A percentile compares a stretch with the other conserved stretches of the same genome.
Conservation (phyloP, 2,329 filamentous ascomycete species). For the Chaetomiaceae sp. region DNA sequence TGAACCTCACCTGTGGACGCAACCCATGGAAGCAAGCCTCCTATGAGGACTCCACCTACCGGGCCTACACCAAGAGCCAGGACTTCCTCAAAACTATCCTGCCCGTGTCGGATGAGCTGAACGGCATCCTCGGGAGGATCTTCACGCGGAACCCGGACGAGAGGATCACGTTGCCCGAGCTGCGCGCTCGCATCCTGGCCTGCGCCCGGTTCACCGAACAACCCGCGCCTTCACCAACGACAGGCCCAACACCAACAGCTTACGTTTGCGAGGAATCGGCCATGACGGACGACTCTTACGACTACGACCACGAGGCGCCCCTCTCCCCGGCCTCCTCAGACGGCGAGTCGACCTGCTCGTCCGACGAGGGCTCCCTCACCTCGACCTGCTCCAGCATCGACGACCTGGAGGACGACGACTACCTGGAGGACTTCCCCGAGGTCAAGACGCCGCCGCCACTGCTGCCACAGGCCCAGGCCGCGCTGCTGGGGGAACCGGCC, state of each 20-base stretch:
- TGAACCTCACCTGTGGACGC: slow-evolving; percentile 94
- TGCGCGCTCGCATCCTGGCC: slow-evolving; percentile 67
- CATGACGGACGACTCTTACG: slow-evolving; percentile 34
- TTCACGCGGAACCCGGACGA: slow-evolving; percentile 81
- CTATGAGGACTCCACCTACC: slow-evolving; percentile 88
- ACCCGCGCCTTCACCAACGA: slow-evolving; percentile 23
- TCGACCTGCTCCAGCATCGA: slow-evolving; percentile 50
- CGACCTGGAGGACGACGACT: slow-evolving; percentile 43
- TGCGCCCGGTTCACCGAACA: slow-evolving; percentile 66
- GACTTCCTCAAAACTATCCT: slow-evolving; percentile 90
- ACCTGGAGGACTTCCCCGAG: slow-evolving; percentile 37
- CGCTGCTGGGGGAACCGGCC: slow-evolving; percentile 23
- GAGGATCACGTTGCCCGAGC: slow-evolving; percentile 73
- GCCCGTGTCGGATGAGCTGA: slow-evolving; percentile 81
- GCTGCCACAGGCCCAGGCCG: slow-evolving; percentile 26
- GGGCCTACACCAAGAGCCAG: slow-evolving; percentile 76
- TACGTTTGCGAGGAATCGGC: slow-evolving; percentile 44
- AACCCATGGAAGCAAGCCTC: slow-evolving; percentile 99
- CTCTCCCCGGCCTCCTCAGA: slow-evolving; percentile 45
- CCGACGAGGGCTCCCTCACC: slow-evolving; percentile 50
- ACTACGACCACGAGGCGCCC: slow-evolving; percentile 38
- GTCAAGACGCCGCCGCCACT: slow-evolving; percentile 36
- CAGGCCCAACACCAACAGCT: slow-evolving; percentile 17
- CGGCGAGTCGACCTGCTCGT: slow-evolving; percentile 39
- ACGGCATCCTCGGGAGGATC: slow-evolving; percentile 77